Evolutionary conservation across 108 stramenopile genomes (phyloP).

Genomic region (Cyclotella choctawhatcheeana): DNA sequence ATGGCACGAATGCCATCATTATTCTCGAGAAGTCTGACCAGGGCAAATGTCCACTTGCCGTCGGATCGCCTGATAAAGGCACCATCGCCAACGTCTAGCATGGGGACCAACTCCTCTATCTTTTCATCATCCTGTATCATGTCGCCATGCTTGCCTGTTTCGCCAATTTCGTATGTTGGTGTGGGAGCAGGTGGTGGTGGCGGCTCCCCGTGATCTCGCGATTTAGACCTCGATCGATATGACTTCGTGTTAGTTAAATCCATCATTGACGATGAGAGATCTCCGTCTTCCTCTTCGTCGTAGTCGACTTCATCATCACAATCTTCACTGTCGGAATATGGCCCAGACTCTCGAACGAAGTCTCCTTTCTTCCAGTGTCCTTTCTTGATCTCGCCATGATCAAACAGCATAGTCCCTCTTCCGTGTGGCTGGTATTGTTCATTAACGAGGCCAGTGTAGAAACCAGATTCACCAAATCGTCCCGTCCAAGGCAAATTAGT

Average conservation of each 20-base stretch:
- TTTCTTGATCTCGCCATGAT: conserved; percentile 40
- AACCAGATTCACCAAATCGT: conserved; percentile 45
- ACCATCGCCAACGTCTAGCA: conserved; percentile 35
- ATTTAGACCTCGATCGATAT: conserved; percentile 41
- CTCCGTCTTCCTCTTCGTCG: conserved; percentile 29
- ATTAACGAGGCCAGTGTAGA: conserved; percentile 51
- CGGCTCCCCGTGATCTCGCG: conserved; percentile 24
- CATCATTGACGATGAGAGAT: conserved; percentile 45
- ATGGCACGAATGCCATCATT: conserved; percentile 33
- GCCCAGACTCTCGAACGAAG: conserved; percentile 42
- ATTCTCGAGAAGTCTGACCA: conserved; percentile 35
- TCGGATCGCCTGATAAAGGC: conserved; percentile 52
- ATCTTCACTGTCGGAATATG: conserved; percentile 45
- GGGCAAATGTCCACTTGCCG: conserved; percentile 54
- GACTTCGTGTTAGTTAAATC: conserved; percentile 43
- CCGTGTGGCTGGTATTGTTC: conserved; percentile 51
- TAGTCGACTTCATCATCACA: conserved; percentile 35
- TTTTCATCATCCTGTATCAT: conserved; percentile 37
- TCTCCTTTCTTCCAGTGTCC: conserved; percentile 49
- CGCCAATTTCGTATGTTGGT: conserved; percentile 44
- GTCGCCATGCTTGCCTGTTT: conserved; percentile 27
- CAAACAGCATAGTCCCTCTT: conserved; percentile 47
- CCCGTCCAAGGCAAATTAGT: conserved; percentile 46
- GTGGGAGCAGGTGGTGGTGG: conserved; percentile 17
- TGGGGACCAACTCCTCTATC: conserved; percentile 24